A percentile compares a stretch with the other conserved stretches of the same genome.
phyloP scores from a whole-genome alignment of 495 filamentous ascomycete genomes.

The Annulohypoxylon moriforme region DNA sequence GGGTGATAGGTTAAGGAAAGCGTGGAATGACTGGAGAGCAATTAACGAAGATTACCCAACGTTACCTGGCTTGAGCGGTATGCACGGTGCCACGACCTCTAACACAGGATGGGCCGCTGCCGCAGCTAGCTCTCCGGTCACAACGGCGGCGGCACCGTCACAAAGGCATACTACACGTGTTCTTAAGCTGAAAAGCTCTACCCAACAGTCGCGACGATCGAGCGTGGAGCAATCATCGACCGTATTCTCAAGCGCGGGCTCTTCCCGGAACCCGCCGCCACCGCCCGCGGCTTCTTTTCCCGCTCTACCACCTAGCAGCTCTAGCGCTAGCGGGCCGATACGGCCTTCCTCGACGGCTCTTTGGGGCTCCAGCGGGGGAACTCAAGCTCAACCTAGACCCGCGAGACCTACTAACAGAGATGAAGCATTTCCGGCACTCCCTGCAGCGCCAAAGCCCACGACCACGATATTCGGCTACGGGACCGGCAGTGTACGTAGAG shows the following conservation, averaged over 20 bases:
- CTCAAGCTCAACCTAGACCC: slow-evolving; percentile 42
- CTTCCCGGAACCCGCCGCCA: slow-evolving; percentile 57
- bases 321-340: slow-evolving; percentile 13
- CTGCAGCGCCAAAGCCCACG: slow-evolving; percentile 79
- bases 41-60: slow-evolving; percentile 97
- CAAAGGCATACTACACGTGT: slow-evolving; percentile 58
- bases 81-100: slow-evolving; percentile 60
- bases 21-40: slow-evolving; percentile 94
- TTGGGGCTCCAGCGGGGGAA: slow-evolving; percentile 41
- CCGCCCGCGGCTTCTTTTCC: slow-evolving; percentile 62
- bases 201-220: slow-evolving; percentile 49
- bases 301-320: slow-evolving; percentile 66
- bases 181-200: slow-evolving; percentile 62
- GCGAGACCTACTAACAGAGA: slow-evolving; percentile 42
- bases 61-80: slow-evolving; percentile 76
- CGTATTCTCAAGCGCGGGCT: slow-evolving; percentile 27
- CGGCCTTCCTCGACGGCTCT: slow-evolving; percentile 41
- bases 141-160: slow-evolving; percentile 48
- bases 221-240: slow-evolving; percentile 38
- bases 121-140: slow-evolving; percentile 55
- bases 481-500: slow-evolving; percentile 74
- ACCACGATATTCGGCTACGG: slow-evolving; percentile 85
- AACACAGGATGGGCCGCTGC: slow-evolving; percentile 64
- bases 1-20: slow-evolving; percentile 73
- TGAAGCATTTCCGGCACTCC: slow-evolving; percentile 85